A percentile compares a stretch with the other conserved stretches of the same genome.
Conservation (phyloP, 2,329 filamentous ascomycete genomes). For the Colletotrichum falcatum region DNA sequence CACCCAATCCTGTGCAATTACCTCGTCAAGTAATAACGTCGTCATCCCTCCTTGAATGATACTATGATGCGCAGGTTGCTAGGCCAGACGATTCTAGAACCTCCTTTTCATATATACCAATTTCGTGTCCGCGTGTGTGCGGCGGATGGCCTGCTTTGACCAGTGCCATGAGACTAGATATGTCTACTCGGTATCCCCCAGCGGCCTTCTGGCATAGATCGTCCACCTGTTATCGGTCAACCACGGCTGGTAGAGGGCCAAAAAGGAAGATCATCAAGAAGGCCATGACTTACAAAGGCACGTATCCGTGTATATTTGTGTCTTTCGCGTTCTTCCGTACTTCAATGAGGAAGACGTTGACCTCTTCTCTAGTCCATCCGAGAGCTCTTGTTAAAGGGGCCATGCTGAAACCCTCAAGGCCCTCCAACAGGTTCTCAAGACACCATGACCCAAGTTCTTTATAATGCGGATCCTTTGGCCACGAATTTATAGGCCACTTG, state of each 20-base stretch:
- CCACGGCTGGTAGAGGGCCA: too few species aligned
- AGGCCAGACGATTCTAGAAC: neutral
- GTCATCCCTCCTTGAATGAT: neutral
- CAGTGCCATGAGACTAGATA: too few species aligned
- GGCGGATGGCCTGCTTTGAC: neutral
- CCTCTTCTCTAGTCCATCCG: constrained; percentile 47
- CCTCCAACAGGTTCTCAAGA: constrained; percentile 49
- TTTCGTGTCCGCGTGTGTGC: neutral
- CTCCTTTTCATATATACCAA: neutral
- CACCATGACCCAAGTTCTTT: constrained; percentile 51
- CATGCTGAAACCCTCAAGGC: constrained; percentile 48
- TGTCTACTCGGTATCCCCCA: neutral
- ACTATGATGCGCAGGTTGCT: neutral
- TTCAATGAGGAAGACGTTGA: constrained; percentile 47
- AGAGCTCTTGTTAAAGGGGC: constrained; percentile 47
- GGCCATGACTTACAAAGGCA: constrained; percentile 43
- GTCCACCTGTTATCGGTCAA: neutral
- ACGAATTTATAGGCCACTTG: constrained; percentile 50
- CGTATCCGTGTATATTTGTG: constrained; percentile 48
- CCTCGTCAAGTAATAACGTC: neutral
- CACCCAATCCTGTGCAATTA: too few species aligned
- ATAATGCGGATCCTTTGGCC: constrained; percentile 51
- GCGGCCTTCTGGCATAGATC: constrained; percentile 7
- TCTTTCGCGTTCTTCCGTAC: constrained; percentile 48
- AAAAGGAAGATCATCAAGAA: too few species aligned